These are phyloP conservation scores for Cryptococcus sp. DNA, from an alignment of 1,284 basidiomycete species.

Conservation along the genomic window DNA sequence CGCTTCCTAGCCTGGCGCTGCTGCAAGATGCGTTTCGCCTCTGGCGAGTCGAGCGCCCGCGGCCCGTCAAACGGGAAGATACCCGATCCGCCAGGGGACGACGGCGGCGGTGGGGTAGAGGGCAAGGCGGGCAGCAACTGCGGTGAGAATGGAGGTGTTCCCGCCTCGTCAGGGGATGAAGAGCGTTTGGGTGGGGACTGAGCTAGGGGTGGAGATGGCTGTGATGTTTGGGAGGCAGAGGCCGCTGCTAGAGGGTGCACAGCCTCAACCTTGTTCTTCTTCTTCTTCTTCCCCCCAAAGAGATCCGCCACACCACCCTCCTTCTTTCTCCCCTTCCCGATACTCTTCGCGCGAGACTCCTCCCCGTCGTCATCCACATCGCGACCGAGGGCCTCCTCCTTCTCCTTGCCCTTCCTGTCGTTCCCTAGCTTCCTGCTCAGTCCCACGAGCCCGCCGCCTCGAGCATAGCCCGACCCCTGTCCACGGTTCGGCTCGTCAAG, in stretches of 20 bases:
- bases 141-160: not conserved
- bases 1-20: constrained; percentile 3
- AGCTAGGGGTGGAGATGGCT: not conserved
- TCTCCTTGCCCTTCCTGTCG: constrained; percentile 13
- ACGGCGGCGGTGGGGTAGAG: constrained; percentile 3
- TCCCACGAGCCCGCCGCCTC: constrained; percentile 7
- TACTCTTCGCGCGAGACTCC: constrained; percentile 20
- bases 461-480: constrained; percentile 6
- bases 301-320: constrained; percentile 13
- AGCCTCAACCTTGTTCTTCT: constrained; percentile 2
- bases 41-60: constrained; percentile 13
- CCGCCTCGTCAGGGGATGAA: not conserved
- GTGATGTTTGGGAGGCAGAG: not conserved
- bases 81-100: constrained; percentile 22
- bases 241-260: not conserved
- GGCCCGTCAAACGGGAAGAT: constrained; percentile 26
- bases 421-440: constrained; percentile 13
- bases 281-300: constrained; percentile 30
- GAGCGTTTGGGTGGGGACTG: not conserved
- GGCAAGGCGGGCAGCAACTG: not conserved
- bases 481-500: constrained; percentile 18
- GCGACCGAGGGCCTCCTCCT: constrained; percentile 8
- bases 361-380: constrained; percentile 28
- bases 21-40: constrained; percentile 5
- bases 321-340: constrained; percentile 20